phyloP scores from a whole-genome alignment of 805 yeast genomes.

The Soucietia sequanensis region DNA sequence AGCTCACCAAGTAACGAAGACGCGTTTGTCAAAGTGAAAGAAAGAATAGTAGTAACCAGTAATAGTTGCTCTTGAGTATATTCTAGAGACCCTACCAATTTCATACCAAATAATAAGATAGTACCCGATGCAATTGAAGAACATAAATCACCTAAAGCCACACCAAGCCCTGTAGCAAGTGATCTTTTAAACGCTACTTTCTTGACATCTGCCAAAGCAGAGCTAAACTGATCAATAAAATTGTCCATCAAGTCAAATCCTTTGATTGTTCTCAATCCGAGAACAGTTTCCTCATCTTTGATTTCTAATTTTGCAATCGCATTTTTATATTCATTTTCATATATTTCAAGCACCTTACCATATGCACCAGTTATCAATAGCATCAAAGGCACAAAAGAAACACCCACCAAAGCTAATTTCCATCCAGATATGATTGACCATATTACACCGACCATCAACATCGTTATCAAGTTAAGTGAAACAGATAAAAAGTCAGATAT shows the following conservation, averaged over 20 bases:
- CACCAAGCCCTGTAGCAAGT: constrained; percentile 62
- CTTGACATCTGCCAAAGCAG: constrained; percentile 28
- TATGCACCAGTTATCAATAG: constrained; percentile 50
- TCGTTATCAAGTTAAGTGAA: constrained; percentile 48
- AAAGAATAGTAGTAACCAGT: constrained; percentile 66
- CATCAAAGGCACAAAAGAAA: constrained; percentile 71
- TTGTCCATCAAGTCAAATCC: constrained; percentile 50
- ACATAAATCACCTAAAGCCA: constrained; percentile 55
- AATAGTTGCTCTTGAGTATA: constrained; percentile 60
- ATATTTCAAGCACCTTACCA: constrained; percentile 47
- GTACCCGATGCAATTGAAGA: constrained; percentile 65
- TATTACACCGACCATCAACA: constrained; percentile 58
- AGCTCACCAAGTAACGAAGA: constrained; percentile 57
- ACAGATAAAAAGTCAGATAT: constrained; percentile 62
- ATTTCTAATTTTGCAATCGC: constrained; percentile 55
- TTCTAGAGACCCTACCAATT: constrained; percentile 56
- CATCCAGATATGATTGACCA: constrained; percentile 86
- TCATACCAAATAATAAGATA: constrained; percentile 76
- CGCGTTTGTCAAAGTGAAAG: constrained; percentile 71
- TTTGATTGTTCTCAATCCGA: constrained; percentile 62
- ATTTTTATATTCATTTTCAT: constrained; percentile 62
- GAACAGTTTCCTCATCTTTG: constrained; percentile 49
- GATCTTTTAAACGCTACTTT: constrained; percentile 52
- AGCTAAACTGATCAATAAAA: constrained; percentile 42
- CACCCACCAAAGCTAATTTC: constrained; percentile 81